These are phyloP conservation scores for Cyclotella choctawhatcheeana DNA, from an alignment of 108 stramenopile genomes.

Conservation along the genomic window DNA sequence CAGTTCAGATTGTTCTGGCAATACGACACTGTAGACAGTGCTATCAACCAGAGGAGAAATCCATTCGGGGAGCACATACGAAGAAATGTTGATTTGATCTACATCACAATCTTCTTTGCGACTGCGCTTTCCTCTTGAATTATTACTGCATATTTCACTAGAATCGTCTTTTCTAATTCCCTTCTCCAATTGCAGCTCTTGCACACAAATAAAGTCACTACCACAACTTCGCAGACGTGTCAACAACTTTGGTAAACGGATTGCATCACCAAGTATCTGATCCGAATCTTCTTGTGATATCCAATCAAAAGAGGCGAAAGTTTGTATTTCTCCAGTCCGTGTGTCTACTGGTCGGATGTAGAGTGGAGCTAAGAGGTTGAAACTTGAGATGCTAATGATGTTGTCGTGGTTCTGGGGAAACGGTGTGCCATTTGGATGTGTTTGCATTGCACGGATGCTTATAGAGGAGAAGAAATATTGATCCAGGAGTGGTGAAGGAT, in stretches of 20 bases:
- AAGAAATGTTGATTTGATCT: background rate
- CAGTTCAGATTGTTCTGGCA: constrained; percentile 46
- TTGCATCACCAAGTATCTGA: constrained; percentile 27
- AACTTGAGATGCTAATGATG: constrained; percentile 50
- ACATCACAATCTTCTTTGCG: constrained; percentile 21
- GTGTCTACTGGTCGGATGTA: constrained; percentile 60
- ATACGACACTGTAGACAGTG: constrained; percentile 27
- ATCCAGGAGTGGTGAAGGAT: too few relatives aligned
- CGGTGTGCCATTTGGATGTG: constrained; percentile 30
- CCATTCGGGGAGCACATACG: constrained; percentile 50
- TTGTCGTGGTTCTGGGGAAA: constrained; percentile 2
- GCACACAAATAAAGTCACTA: constrained; percentile 61
- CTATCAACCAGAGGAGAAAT: constrained; percentile 28
- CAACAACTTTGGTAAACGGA: constrained; percentile 44
- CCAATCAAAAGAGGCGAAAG: constrained; percentile 67
- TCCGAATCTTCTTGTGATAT: constrained; percentile 41
- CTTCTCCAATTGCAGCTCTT: constrained; percentile 59
- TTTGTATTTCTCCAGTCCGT: constrained; percentile 52
- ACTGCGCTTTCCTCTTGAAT: constrained; percentile 2
- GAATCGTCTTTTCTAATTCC: background rate
- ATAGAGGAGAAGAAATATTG: too few relatives aligned
- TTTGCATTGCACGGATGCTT: too few relatives aligned
- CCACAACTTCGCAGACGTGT: constrained; percentile 22
- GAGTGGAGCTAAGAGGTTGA: constrained; percentile 60
- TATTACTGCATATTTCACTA: background rate